Percentiles rank a stretch among this genome's conserved stretches.
Evolutionary conservation across 495 filamentous ascomycete genomes (phyloP).

Genomic region (Emericellopsis terricola): DNA sequence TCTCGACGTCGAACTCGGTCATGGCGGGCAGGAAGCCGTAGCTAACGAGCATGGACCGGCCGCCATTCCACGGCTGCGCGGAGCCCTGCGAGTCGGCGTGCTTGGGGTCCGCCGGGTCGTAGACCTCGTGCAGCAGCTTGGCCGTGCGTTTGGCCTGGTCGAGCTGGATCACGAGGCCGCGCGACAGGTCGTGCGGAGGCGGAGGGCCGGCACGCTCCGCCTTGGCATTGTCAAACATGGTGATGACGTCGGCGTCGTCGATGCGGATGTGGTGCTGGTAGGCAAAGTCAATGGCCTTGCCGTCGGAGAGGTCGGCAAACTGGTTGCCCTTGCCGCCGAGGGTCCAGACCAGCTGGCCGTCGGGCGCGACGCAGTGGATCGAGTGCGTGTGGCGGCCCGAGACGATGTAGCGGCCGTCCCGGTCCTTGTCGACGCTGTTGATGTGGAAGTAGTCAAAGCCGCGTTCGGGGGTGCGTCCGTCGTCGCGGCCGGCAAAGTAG

Average conservation of each 20-base stretch:
- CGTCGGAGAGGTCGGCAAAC: conserved; percentile 24
- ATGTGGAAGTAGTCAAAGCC: conserved; percentile 23
- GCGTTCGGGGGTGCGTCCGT: not conserved
- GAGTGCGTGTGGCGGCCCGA: conserved; percentile 23
- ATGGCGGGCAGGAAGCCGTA: conserved; percentile 30
- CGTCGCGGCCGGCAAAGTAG: conserved; percentile 7
- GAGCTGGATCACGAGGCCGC: conserved; percentile 25
- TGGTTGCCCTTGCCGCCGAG: conserved; percentile 24
- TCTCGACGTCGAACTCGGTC: conserved; percentile 22
- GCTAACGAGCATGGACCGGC: conserved; percentile 23
- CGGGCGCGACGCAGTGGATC: conserved; percentile 16
- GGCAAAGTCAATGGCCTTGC: conserved; percentile 24
- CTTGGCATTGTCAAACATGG: conserved; percentile 20
- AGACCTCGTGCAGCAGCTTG: conserved; percentile 5
- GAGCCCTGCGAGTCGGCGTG: conserved; percentile 19
- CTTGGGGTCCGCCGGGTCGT: conserved; percentile 8
- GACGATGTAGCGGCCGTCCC: conserved; percentile 20
- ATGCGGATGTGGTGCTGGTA: conserved; percentile 36
- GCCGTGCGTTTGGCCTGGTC: conserved; percentile 20
- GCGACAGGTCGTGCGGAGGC: conserved; percentile 1
- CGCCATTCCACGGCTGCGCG: conserved; percentile 23
- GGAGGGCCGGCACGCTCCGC: not conserved
- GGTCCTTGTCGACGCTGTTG: conserved; percentile 16
- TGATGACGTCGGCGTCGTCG: conserved; percentile 13
- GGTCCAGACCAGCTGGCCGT: conserved; percentile 22